Base-by-base conservation (phyloP, 805 yeast species). In the Cyberlindnera misumaiensis region DNA sequence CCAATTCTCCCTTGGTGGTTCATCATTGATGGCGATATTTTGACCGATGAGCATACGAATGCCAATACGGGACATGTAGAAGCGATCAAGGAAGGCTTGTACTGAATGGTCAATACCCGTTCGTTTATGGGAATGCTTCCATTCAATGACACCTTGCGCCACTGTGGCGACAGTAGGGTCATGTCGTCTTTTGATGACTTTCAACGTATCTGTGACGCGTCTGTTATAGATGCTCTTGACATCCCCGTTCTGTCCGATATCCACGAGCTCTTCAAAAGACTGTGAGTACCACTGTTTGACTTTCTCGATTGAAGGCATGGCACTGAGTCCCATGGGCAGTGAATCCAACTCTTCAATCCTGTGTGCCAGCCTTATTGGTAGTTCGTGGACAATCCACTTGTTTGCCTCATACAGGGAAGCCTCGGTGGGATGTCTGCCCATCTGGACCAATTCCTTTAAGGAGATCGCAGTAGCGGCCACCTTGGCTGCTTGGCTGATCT, bases 1-100 rank as follows among this genome's bases (percentile, higher is more conserved):
- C 59, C 83, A 88, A 56, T 85, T 80, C 27, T 69, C 71, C 14
- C 70, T 60, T 18, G 73, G 68, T 14, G 82, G 83, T 34, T 81
- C 79, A 68, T 74, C 73, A 62, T 78, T 80, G 36, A 87, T 70
- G 1, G 96, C 90, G 47, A 87, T 81, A 52, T 87, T 95, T 63
- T 87, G 96, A n/a, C 96, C 96, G 53, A 87, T 84, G 30, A 87
- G 71, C 94, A 88, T 88, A 47, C 96, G 72, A 44, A 88, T 88
- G 2, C 96, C 96, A 45, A 88, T 88, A 42, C 96, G 71, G 38
- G 87, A 80, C 88, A 87, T 80, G 65, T 88, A 87, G 56, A 87
- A 87, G 25, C 93, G 62, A 62, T 88, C 96, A 45, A 87, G 65
- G 54, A 88, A 87, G 12, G 77, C 71, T 60, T 88, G 95, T 27